A percentile compares a stretch with the other conserved stretches of the same genome.
Evolutionary conservation across 2,329 filamentous ascomycete species (phyloP).

Genomic region (Talaromyces pinophilus): DNA sequence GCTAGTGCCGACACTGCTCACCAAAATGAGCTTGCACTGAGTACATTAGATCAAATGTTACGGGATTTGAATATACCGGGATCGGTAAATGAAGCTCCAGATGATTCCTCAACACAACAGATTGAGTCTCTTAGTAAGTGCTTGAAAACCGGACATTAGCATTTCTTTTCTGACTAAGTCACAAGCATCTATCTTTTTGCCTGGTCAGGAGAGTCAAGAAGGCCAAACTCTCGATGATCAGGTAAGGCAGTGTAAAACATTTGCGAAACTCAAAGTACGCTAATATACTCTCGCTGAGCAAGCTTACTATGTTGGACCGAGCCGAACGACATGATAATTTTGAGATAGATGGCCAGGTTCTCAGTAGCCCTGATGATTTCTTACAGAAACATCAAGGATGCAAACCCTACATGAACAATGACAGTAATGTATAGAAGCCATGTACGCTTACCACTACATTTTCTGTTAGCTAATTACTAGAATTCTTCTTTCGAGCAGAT

Average conservation of each 20-base stretch:
- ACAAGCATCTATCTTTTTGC: not conserved
- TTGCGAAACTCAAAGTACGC: not conserved
- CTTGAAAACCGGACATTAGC: not conserved
- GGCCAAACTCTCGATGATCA: not conserved
- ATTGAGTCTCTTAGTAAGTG: not conserved
- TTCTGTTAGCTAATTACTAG: not conserved
- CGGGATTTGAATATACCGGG: not conserved
- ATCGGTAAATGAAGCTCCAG: not conserved
- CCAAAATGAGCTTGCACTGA: not conserved
- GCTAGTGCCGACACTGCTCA: not conserved
- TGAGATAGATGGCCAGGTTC: constrained; percentile 2
- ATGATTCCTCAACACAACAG: not conserved
- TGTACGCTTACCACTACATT: not conserved
- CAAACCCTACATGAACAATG: not conserved
- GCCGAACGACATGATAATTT: not conserved
- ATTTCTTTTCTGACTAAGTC: not conserved
- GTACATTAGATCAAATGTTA: not conserved
- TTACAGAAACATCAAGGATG: constrained; percentile 2
- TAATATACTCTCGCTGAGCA: constrained; percentile 6
- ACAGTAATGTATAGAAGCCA: not conserved
- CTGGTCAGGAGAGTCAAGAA: not conserved
- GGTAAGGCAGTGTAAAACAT: not conserved
- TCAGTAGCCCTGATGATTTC: constrained; percentile 5
- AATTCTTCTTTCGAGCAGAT: constrained; percentile 1
- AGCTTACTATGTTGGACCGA: constrained; percentile 6